Evolutionary conservation across 768 basidiomycete genomes (phyloP), one percentile per base, ranked within the genome.

Genomic region (Guyanaporus albipodus): DNA sequence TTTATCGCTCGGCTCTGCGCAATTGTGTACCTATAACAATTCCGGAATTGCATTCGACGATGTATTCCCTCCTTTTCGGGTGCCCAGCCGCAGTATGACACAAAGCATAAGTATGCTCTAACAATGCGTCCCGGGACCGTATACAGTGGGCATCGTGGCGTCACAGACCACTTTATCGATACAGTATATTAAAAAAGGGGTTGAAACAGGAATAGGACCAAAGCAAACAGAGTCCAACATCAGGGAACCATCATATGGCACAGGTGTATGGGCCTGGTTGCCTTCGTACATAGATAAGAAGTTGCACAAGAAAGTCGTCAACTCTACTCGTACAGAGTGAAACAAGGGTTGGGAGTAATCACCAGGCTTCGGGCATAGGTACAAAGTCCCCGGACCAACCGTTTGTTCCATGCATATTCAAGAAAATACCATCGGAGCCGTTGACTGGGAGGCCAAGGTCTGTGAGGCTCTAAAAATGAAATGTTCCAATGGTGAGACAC

Each of bases 371-470:
- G 14, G 88, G 87, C 79, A 85, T 83, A 34, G 82, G 73, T 8
- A 78, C 72, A 59, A 87, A 85, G 59, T 88, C 86, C 40, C 80
- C 80, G 17, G 76, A 77, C 88, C 88, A 91, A 14, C 87, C 87
- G 49, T 80, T 85, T 32, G 77, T 62, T 42, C 79, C 80, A 35
- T 74, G 74, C 70, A 87, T 76, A 55, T 85, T 82, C 53, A 94
- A 66, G 70, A 97, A 94, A 42, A 95, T 85, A 11, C 86, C 89
- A 56, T 97, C 93, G 4, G 85, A 87, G 35, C 93, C 93, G 56
- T 93, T 93, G 29, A 82, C 73, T n/a, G 93, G 93, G 43, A 96
- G 71, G 14, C 93, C 91, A 12, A 97, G 80, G 65, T 97, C 93
- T 14, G 83, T 82, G 53, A 94, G 69, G 61, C 82, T 92, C 89